phyloP scores from a whole-genome alignment of 1,284 basidiomycete species.

The Puccinia polysora region DNA sequence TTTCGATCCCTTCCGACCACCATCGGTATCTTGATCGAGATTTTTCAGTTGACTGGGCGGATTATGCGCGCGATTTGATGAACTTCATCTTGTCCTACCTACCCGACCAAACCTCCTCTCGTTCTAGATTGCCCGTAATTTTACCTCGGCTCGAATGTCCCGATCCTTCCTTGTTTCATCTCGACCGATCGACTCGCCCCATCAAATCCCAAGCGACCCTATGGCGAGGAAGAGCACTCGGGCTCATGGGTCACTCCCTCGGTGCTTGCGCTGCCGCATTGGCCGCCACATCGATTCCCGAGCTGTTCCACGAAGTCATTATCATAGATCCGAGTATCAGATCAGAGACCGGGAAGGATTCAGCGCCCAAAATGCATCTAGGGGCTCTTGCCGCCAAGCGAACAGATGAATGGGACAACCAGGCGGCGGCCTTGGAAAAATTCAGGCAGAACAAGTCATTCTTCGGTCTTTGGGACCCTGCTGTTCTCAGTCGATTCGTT shows the following conservation, averaged over 20 bases:
- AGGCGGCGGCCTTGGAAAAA: conserved; percentile 61
- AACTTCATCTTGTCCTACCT: conserved; percentile 65
- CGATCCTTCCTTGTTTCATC: conserved; percentile 57
- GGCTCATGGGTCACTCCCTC: conserved; percentile 3
- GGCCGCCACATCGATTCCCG: conserved; percentile 63
- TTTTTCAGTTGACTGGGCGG: conserved; percentile 63
- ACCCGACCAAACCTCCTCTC: conserved; percentile 54
- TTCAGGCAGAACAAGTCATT: conserved; percentile 62
- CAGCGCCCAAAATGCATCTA: conserved; percentile 51
- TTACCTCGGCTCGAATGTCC: conserved; percentile 53
- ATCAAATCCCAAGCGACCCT: conserved; percentile 62
- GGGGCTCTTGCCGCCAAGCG: conserved; percentile 48
- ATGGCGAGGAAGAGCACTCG: background rate
- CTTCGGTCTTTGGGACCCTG: conserved; percentile 69
- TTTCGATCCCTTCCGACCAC: too few species aligned
- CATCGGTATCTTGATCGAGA: conserved; percentile 17
- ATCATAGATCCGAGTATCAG: conserved; percentile 74
- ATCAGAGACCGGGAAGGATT: conserved; percentile 50
- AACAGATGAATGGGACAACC: conserved; percentile 63
- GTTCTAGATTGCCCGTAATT: conserved; percentile 54
- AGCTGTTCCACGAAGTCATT: conserved; percentile 67
- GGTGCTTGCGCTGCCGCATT: conserved; percentile 53
- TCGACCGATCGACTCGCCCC: conserved; percentile 68
- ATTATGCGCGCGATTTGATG: conserved; percentile 66
- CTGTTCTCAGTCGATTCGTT: conserved; percentile 65